A percentile compares a stretch with the other conserved stretches of the same genome.
phyloP scores from a whole-genome alignment of 1,284 basidiomycete genomes.

The Cutaneotrichosporon cyanovorans region DNA sequence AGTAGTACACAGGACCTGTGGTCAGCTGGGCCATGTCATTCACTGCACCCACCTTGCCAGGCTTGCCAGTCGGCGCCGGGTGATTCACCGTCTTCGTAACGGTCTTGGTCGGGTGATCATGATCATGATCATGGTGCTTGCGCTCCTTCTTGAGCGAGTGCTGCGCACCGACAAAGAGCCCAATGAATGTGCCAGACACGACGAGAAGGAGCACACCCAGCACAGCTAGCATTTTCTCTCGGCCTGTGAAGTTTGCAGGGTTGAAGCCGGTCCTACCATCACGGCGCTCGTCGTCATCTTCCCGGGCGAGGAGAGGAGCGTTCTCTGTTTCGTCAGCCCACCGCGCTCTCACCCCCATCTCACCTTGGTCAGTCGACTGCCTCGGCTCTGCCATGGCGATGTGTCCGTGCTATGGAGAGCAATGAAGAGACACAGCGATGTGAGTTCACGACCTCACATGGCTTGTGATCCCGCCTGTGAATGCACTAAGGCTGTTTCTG shows the following conservation, averaged over 20 bases:
- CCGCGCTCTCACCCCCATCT: conserved; percentile 1
- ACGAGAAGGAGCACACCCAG: conserved; percentile 70
- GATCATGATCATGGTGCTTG: conserved; percentile 29
- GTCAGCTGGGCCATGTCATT: conserved; percentile 1
- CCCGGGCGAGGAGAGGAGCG: conserved; percentile 39
- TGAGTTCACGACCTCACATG: no score
- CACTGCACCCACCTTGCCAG: conserved; percentile 19
- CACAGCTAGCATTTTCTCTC: conserved; percentile 73
- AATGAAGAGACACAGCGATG: not conserved
- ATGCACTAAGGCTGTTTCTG: no score
- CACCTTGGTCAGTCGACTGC: conserved; percentile 44
- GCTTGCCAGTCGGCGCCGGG: conserved; percentile 34
- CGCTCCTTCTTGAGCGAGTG: conserved; percentile 58
- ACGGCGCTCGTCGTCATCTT: conserved; percentile 10
- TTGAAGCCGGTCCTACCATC: conserved; percentile 29
- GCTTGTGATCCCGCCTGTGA: no score
- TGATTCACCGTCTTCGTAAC: conserved; percentile 13
- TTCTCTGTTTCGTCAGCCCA: conserved; percentile 34
- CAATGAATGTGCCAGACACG: conserved; percentile 76
- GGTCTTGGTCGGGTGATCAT: conserved; percentile 20
- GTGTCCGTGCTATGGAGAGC: not conserved
- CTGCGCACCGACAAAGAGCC: conserved; percentile 81
- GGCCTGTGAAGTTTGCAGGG: conserved; percentile 58
- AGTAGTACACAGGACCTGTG: conserved; percentile 62
- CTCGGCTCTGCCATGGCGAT: conserved; percentile 39